Evolutionary conservation across 169 alveolate genomes (phyloP).

Genomic region (Cryptosporidium viatorum): DNA sequence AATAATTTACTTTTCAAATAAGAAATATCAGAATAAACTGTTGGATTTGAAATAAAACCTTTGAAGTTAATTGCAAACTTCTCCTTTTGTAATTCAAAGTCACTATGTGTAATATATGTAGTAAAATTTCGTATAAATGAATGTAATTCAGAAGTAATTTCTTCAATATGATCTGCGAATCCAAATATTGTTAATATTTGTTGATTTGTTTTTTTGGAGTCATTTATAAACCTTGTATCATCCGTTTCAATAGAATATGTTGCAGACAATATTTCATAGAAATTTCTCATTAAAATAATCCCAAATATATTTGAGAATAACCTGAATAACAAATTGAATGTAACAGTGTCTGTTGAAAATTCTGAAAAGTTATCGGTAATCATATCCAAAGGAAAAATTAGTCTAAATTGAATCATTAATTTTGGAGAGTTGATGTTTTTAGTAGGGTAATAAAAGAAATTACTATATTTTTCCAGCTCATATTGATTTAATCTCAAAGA

Average conservation of each 20-base stretch:
- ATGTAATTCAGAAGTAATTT: background rate
- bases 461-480: background rate
- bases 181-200: background rate
- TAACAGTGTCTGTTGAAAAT: background rate
- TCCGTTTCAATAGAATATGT: background rate
- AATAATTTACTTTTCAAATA: background rate
- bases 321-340: background rate
- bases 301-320: background rate
- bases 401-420: background rate
- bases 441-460: slow-evolving; percentile 25
- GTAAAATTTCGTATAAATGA: background rate
- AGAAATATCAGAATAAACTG: background rate
- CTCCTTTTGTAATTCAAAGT: slow-evolving; percentile 1
- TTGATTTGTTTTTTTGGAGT: background rate
- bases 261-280: slow-evolving; percentile 14
- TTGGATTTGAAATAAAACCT: background rate
- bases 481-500: background rate
- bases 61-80: background rate
- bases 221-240: background rate
- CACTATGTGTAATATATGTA: background rate
- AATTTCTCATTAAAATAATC: background rate
- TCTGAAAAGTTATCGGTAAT: background rate
- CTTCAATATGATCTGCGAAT: slow-evolving; percentile 9
- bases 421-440: slow-evolving; percentile 17
- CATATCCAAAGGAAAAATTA: slow-evolving; percentile 32